These are phyloP conservation scores for Candida incommunis DNA, from an alignment of 805 yeast genomes.

Conservation along the genomic window DNA sequence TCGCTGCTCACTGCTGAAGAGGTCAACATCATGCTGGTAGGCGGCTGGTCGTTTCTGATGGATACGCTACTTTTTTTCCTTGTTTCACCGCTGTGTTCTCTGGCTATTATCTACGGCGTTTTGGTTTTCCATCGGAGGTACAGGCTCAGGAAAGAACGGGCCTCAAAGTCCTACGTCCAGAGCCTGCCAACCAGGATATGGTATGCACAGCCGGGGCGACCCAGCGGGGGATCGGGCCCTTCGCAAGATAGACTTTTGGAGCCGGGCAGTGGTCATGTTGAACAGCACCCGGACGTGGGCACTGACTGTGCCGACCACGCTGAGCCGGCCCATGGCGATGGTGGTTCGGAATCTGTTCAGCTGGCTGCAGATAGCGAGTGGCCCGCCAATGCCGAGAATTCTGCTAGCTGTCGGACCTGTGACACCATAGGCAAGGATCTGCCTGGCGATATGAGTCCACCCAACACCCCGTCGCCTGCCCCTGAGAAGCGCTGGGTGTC, in stretches of 20 bases:
- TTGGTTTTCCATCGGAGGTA: constrained; percentile 22
- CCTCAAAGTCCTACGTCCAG: constrained; percentile 24
- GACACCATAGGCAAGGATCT: neutral
- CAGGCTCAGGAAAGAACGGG: constrained; percentile 21
- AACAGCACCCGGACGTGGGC: neutral
- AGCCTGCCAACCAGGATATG: constrained; percentile 24
- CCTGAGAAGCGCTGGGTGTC: constrained; percentile 25
- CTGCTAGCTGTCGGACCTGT: too few relatives aligned
- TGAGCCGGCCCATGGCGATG: too few relatives aligned
- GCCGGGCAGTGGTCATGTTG: neutral
- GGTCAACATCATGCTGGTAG: constrained; percentile 10
- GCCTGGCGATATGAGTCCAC: neutral
- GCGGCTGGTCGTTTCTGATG: constrained; percentile 20
- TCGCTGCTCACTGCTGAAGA: constrained; percentile 10
- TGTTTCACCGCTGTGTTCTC: constrained; percentile 26
- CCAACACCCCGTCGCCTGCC: constrained; percentile 2
- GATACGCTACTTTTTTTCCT: constrained; percentile 25
- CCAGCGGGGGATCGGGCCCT: constrained; percentile 3
- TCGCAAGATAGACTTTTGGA: neutral
- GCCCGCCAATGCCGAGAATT: neutral
- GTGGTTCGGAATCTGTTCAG: too few relatives aligned
- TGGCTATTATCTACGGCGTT: constrained; percentile 22
- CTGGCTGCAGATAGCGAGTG: too few relatives aligned
- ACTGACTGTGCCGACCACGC: neutral
- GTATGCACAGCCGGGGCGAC: constrained; percentile 8